Evolutionary conservation across 2,329 filamentous ascomycete species (phyloP).

Genomic region (Xylariaceae sp.): DNA sequence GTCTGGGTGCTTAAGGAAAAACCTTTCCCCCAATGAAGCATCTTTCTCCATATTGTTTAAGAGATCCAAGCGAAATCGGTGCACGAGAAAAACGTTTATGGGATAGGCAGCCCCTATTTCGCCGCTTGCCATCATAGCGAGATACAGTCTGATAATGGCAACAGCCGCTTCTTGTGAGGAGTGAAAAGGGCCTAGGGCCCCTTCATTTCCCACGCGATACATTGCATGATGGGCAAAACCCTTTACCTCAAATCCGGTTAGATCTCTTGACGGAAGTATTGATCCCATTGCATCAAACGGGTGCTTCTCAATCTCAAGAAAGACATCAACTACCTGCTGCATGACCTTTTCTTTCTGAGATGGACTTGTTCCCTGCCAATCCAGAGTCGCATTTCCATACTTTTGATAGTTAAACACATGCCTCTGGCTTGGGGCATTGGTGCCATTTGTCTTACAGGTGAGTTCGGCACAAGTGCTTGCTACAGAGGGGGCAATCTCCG

Average conservation of each 20-base stretch:
- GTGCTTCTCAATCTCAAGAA: constrained; percentile 42
- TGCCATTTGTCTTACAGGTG: constrained; percentile 34
- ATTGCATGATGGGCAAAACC: constrained; percentile 31
- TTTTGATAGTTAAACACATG: not conserved
- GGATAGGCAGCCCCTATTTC: constrained; percentile 31
- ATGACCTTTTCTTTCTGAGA: constrained; percentile 40
- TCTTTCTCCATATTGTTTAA: constrained; percentile 28
- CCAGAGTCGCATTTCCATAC: too few species aligned
- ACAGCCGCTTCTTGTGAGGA: constrained; percentile 31
- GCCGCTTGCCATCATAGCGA: constrained; percentile 35
- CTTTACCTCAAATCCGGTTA: constrained; percentile 18
- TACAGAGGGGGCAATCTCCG: constrained; percentile 36
- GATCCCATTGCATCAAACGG: constrained; percentile 40
- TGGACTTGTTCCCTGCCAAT: constrained; percentile 40
- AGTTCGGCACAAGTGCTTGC: constrained; percentile 34
- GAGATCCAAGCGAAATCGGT: constrained; percentile 33
- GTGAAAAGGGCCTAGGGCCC: constrained; percentile 33
- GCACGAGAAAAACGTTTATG: constrained; percentile 32
- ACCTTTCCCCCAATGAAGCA: constrained; percentile 28
- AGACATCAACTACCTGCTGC: constrained; percentile 41
- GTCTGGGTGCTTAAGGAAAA: constrained; percentile 51
- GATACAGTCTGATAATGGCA: constrained; percentile 28
- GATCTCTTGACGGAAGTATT: constrained; percentile 20
- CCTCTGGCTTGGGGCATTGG: constrained; percentile 28
- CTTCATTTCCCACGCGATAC: constrained; percentile 3